Evolutionary conservation across 2,329 filamentous ascomycete genomes (phyloP), one percentile per base, ranked within the genome.

Genomic region (Colletotrichum simmondsii): DNA sequence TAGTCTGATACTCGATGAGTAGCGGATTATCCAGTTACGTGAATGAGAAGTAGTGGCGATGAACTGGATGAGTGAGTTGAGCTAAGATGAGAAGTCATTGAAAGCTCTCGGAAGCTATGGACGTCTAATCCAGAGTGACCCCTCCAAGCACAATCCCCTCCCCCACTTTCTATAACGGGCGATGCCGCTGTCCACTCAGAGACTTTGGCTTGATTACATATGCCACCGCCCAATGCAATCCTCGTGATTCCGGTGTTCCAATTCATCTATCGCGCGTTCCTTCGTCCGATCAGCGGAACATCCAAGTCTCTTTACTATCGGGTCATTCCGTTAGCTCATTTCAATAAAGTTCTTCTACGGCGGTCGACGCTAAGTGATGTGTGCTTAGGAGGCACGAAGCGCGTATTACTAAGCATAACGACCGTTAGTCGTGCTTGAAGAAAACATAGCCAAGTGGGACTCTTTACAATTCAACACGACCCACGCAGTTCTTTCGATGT

Each of bases 81-180:
- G 30, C 26, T 63, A 53, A 30, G 53, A 64, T 63, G 65, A 64
- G 65, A 63, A 35, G 57, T 53, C 42, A 53, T 26, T n/a, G 28
- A 66, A 64, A 35, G 53, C 65, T 68, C 32, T 58, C 59, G 65
- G 65, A 59, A 72, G 65, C 70, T 69, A 57, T 69, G 32, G 32
- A 32, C 42, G 35, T 49, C 30, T 37, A 35, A 64, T 54, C 49
- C 2, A 54, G 24, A 53, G 30, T 37, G 57, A 72, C 65, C 70
- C 65, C 64, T 68, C 69, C 52, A 68, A 57, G 52, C 24, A 58
- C 26, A 2, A 49, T 35, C 46, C 32, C 53, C 37, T 42, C 53
- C 69, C 70, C 70, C 70, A 72, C 70, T 72, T 72, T 60, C 70
- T 69, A 60, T 58, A 72, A 64, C 54, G 54, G 37, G 49, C 49